Conservation (phyloP, 2,329 filamentous ascomycete genomes). For the Alternaria hordeiaustralica region DNA sequence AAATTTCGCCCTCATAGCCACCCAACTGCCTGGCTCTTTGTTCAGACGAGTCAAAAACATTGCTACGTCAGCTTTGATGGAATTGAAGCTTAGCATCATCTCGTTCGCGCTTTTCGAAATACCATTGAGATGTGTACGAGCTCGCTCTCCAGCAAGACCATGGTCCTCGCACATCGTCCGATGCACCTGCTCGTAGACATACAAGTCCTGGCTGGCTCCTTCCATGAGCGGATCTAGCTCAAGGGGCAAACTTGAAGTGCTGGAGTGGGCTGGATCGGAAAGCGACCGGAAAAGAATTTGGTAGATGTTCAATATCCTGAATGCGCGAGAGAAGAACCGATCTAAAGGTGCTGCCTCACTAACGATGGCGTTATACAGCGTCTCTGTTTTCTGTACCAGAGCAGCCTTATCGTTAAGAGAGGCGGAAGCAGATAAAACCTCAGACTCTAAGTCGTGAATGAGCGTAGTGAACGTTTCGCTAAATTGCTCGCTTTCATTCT, state of each 20-base stretch:
- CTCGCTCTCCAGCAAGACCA: conserved; percentile 10
- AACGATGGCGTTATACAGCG: conserved; percentile 11
- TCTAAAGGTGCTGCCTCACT: conserved; percentile 20
- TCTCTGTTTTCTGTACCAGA: conserved; percentile 7
- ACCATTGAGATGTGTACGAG: conserved; percentile 9
- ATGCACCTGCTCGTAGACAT: conserved; percentile 12
- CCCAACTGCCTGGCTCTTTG: conserved; percentile 9
- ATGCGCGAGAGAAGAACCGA: conserved; percentile 8
- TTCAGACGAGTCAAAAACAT: conserved; percentile 10
- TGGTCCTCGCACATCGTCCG: not conserved
- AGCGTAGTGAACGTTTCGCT: conserved; percentile 9
- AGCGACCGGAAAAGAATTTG: conserved; percentile 12
- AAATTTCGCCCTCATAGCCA: conserved; percentile 9
- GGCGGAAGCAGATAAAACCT: conserved; percentile 4
- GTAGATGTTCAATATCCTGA: conserved; percentile 13
- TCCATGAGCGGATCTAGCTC: conserved; percentile 8
- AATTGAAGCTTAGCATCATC: conserved; percentile 11
- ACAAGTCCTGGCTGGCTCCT: conserved; percentile 10
- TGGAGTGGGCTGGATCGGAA: not conserved
- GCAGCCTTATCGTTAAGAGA: conserved; percentile 3
- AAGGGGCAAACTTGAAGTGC: conserved; percentile 2
- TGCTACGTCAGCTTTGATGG: conserved; percentile 11
- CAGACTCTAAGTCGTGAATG: conserved; percentile 13
- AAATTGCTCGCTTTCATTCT: conserved; percentile 16
- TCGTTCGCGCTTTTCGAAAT: conserved; percentile 11